Evolutionary conservation across 108 stramenopile species (phyloP).

Genomic region (Bacterosira constricta): DNA sequence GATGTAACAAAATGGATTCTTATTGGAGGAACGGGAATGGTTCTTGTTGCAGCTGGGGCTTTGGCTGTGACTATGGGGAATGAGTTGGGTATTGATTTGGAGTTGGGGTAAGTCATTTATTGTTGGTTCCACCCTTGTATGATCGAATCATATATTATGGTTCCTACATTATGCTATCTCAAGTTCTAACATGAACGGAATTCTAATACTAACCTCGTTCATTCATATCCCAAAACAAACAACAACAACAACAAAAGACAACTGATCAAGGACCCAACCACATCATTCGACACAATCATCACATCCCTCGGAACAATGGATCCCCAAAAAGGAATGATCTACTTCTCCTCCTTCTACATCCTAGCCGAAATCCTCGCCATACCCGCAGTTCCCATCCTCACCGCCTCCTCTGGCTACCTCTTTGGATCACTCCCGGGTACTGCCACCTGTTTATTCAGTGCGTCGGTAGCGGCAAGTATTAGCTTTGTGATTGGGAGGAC

Average conservation of each 20-base stretch:
- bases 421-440: constrained; percentile 85
- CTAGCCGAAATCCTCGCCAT: constrained; percentile 84
- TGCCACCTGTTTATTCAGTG: constrained; percentile 68
- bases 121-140: too few relatives aligned
- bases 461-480: constrained; percentile 71
- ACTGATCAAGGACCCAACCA: constrained; percentile 35
- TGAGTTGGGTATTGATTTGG: constrained; percentile 36
- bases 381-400: constrained; percentile 81
- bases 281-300: constrained; percentile 37
- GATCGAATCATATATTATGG: too few relatives aligned
- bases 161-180: too few relatives aligned
- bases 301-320: constrained; percentile 27
- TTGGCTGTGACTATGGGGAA: constrained; percentile 32
- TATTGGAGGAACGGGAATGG: constrained; percentile 12
- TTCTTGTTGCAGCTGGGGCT: constrained; percentile 22
- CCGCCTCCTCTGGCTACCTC: constrained; percentile 86
- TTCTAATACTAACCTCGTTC: not conserved
- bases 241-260: constrained; percentile 21
- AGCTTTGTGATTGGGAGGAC: constrained; percentile 84
- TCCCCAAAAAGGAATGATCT: constrained; percentile 31
- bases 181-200: not conserved
- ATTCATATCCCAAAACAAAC: not conserved
- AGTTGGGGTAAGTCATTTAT: constrained; percentile 31
- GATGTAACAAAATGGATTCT: constrained; percentile 15
- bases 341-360: constrained; percentile 52